Base-by-base conservation (phyloP, 2,329 filamentous ascomycete genomes). In the Hortaea werneckii region DNA sequence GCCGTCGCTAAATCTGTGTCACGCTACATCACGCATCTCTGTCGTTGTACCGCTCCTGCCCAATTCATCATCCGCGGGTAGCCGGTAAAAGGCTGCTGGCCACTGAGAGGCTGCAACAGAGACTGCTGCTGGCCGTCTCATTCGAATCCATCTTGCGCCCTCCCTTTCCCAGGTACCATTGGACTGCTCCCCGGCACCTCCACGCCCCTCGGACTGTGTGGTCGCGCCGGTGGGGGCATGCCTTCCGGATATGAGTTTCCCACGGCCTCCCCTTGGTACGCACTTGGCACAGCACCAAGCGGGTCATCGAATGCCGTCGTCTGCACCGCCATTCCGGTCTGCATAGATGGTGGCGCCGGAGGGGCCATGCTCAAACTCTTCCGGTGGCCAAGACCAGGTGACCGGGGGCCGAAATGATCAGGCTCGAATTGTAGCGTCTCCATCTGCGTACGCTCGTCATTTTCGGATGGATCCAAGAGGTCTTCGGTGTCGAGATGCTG, bases 301-400 rank as follows among this genome's bases (percentile, higher is more conserved):
- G 62, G 61, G 52, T 65, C 63, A 28, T 60, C 57, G 30, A 50
- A 46, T 11, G 53, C 42, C 7, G 48, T 30, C 13, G 50, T 48
- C 12, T 52, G 45, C 6, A 47, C 29, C n/a, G 32, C 32, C 32
- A 35, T 9, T 9, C 32, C 32, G 28, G 52, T 50, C 20, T 53
- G 47, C n/a, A 54, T 20, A 5, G 47, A 42, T 11, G 55, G 45
- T 6, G 53, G 49, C 2, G 26, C 35, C 5, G 47, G 13, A 6
- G 40, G 40, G 13, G 50, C 49, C 2, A 61, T 64, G 46, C 70
- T 68, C 7, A 73, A 44, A 42, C 65, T 69, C 59, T 68, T 70
- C 35, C 70, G 55, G 48, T 73, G 68, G 0, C 63, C 63, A 42
- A 59, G 61, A 8, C 42, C 48, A n/a, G 45, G 43, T 3, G 55